phyloP scores from a whole-genome alignment of 345 rosid genomes.

The Erucastrum elatum region DNA sequence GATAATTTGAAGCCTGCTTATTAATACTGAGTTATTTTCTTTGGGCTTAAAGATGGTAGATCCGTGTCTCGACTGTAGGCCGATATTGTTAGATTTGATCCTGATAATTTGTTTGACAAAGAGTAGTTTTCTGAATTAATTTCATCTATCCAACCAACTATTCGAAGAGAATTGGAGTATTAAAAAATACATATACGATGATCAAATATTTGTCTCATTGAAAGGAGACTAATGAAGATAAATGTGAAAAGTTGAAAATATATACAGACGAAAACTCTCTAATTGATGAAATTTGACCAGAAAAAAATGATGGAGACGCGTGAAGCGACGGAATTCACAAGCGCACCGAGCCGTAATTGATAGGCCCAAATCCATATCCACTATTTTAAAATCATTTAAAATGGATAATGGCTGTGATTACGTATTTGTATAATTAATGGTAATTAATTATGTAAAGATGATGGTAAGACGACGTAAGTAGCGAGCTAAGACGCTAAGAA shows the following conservation, averaged over 20 bases:
- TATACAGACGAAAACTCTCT: not conserved
- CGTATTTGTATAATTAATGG: not conserved
- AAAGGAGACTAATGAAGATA: not conserved
- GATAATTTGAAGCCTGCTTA: not conserved
- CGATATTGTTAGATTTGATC: not conserved
- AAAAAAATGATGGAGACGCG: constrained; percentile 28
- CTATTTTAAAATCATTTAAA: not conserved
- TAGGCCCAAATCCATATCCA: constrained; percentile 17
- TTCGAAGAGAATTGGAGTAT: not conserved
- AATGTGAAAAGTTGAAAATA: constrained; percentile 8
- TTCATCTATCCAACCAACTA: not conserved
- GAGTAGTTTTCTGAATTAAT: not conserved
- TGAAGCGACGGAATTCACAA: constrained; percentile 27
- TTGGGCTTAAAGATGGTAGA: not conserved
- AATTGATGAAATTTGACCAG: constrained; percentile 14
- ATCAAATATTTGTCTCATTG: not conserved
- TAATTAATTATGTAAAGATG: constrained; percentile 13
- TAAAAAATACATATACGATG: not conserved
- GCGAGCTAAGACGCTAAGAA: not conserved
- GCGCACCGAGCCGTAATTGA: constrained; percentile 16
- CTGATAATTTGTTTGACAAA: not conserved
- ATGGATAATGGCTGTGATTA: not conserved
- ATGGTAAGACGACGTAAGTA: constrained; percentile 22
- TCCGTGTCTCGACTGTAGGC: not conserved
- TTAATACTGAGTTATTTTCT: not conserved